Percentiles rank a stretch among this genome's conserved stretches.
These are phyloP conservation scores for Fusarium cicatricum DNA, from an alignment of 2,329 filamentous ascomycete genomes.

Conservation along the genomic window DNA sequence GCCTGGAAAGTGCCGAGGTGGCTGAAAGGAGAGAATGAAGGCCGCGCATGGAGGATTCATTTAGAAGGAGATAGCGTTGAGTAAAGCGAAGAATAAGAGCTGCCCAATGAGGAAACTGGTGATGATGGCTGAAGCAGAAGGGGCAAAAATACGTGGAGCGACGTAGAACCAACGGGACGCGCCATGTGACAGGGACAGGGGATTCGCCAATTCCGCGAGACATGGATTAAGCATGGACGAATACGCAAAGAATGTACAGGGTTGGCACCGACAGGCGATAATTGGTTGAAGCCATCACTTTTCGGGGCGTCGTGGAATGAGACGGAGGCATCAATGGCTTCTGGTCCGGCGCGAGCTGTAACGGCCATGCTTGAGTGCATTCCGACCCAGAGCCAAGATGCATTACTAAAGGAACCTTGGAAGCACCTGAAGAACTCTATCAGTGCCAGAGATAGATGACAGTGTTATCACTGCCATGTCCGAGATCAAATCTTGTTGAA, in stretches of 20 bases:
- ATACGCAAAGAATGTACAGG: neutral
- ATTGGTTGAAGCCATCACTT: constrained; percentile 5
- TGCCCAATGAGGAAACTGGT: neutral
- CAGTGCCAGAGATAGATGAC: no score
- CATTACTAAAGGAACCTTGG: no score
- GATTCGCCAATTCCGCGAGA: constrained; percentile 6
- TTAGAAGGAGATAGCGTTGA: no score
- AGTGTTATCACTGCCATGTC: no score
- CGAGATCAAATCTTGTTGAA: no score
- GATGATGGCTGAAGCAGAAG: neutral
- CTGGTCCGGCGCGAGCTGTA: neutral
- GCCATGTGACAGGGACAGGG: constrained; percentile 15
- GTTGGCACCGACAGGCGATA: constrained; percentile 12
- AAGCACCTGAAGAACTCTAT: neutral
- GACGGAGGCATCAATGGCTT: constrained; percentile 1
- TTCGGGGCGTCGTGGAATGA: constrained; percentile 21
- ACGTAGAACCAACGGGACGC: no score
- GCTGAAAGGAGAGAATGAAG: neutral
- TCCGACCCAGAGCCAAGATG: neutral
- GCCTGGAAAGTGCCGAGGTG: neutral
- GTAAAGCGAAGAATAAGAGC: neutral
- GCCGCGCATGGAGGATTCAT: neutral
- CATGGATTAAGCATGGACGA: constrained; percentile 1
- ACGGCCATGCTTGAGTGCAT: constrained; percentile 13
- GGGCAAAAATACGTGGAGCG: neutral